Evolutionary conservation across 768 basidiomycete genomes (phyloP), one percentile per base, ranked within the genome.

Genomic region (Chiua virens): DNA sequence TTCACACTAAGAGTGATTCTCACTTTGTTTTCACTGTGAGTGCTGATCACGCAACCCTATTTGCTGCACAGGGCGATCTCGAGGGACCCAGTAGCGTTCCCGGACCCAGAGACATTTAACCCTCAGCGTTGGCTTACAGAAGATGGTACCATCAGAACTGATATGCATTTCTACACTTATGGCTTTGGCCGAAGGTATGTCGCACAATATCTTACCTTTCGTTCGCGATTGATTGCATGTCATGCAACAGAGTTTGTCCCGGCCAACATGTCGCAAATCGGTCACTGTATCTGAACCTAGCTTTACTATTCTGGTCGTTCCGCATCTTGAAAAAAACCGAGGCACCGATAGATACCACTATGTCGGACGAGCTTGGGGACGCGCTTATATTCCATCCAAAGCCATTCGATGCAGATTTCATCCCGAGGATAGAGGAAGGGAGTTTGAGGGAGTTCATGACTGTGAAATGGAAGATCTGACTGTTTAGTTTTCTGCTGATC

Each of bases 301-400:
- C 83, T 0, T 68, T 82, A 15, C 64, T 82, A 9, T 72, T 83
- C 8, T 86, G 83, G 82, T 78, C 83, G 0, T 86, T 87, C 71
- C 73, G 63, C 1, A 71, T 87, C 34, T 65, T 66, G 8, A 57
- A 76, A 25, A 78, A 81, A 53, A 74, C 78, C 7, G 34, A 17
- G 6, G 34, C 34, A 5, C 34, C 15, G 34, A 17, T 34, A 34
- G 34, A 34, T 17, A 34, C 34, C 1, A 34, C 1, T 8, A 8
- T 27, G 8, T 27, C 75, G 9, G 21, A 8, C 0, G 27, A 4
- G 0, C 83, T 85, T 61, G 79, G 76, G 2, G 79, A 83, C 55
- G 75, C 71, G 4, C 75, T 81, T 5, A 79, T 84, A 58, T 74
- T 77, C 0, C 81, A 80, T 53, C 79, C 84, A 0, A 50, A 73